phyloP scores from a whole-genome alignment of 73 alveolate species.

The Tetrahymena elliotti region DNA sequence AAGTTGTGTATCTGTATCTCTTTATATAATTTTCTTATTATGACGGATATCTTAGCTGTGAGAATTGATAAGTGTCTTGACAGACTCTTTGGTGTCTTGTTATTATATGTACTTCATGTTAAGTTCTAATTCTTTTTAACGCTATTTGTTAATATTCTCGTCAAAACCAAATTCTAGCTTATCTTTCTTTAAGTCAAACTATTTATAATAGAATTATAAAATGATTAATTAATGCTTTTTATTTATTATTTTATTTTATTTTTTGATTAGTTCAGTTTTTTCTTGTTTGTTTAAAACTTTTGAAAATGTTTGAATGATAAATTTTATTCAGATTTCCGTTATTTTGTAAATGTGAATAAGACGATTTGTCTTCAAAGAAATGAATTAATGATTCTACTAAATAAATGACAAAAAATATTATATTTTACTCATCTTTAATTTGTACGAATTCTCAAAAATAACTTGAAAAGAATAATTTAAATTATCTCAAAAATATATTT shows the following conservation, averaged over 20 bases:
- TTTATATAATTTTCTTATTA: neutral
- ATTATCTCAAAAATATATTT: neutral
- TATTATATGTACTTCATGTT: neutral
- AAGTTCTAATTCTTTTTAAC: neutral
- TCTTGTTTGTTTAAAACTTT: neutral
- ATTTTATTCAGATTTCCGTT: neutral
- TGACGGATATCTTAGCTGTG: neutral
- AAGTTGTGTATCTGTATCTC: neutral
- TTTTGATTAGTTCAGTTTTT: neutral
- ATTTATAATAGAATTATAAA: neutral
- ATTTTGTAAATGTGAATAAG: neutral
- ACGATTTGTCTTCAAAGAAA: neutral
- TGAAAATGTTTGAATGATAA: neutral
- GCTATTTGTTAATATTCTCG: neutral
- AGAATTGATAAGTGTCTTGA: neutral
- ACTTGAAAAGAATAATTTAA: no score
- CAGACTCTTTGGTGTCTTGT: neutral
- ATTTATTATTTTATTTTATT: neutral
- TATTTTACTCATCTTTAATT: neutral
- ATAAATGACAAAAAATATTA: neutral
- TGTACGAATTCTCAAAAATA: neutral
- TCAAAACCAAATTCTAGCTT: neutral
- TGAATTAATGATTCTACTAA: neutral
- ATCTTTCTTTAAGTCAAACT: neutral
- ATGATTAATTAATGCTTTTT: neutral